A percentile compares a stretch with the other conserved stretches of the same genome.
phyloP scores from a whole-genome alignment of 2,329 filamentous ascomycete species.

The Penicillium sclerotigenum region DNA sequence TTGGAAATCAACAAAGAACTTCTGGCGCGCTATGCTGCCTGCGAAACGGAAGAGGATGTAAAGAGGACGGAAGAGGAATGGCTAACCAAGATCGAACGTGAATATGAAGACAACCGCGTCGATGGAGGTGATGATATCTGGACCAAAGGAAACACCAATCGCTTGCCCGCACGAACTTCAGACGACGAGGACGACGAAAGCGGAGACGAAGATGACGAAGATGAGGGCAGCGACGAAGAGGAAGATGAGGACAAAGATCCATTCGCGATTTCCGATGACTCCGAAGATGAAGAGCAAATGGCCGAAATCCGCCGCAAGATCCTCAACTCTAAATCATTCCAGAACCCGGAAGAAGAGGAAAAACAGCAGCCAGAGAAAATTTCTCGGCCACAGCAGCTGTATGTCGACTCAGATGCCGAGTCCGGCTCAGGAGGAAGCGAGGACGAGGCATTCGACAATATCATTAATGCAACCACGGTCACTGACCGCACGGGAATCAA shows the following conservation, averaged over 20 bases:
- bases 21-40: slow-evolving; percentile 80
- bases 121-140: slow-evolving; percentile 68
- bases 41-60: slow-evolving; percentile 73
- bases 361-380: slow-evolving; percentile 63
- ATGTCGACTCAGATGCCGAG: slow-evolving; percentile 63
- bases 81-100: slow-evolving; percentile 83
- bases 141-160: slow-evolving; percentile 87
- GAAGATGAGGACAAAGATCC: slow-evolving; percentile 58
- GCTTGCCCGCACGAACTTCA: slow-evolving; percentile 52
- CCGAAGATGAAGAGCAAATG: slow-evolving; percentile 85
- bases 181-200: slow-evolving; percentile 52
- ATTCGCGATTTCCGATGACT: slow-evolving; percentile 73
- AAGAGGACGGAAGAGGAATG: slow-evolving; percentile 83
- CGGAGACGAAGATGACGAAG: slow-evolving; percentile 47
- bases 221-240: slow-evolving; percentile 43
- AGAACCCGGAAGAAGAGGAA: slow-evolving; percentile 51
- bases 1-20: slow-evolving; percentile 84
- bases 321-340: slow-evolving; percentile 85
- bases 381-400: slow-evolving; percentile 52
- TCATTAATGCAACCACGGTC: slow-evolving; percentile 85
- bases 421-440: slow-evolving; percentile 66
- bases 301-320: slow-evolving; percentile 85
- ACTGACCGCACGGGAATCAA: slow-evolving; percentile 78
- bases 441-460: slow-evolving; percentile 80
- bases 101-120: slow-evolving; percentile 77